These are phyloP conservation scores for Coemansia sp. DNA, from an alignment of 192 early-diverging fungal species.

Conservation along the genomic window DNA sequence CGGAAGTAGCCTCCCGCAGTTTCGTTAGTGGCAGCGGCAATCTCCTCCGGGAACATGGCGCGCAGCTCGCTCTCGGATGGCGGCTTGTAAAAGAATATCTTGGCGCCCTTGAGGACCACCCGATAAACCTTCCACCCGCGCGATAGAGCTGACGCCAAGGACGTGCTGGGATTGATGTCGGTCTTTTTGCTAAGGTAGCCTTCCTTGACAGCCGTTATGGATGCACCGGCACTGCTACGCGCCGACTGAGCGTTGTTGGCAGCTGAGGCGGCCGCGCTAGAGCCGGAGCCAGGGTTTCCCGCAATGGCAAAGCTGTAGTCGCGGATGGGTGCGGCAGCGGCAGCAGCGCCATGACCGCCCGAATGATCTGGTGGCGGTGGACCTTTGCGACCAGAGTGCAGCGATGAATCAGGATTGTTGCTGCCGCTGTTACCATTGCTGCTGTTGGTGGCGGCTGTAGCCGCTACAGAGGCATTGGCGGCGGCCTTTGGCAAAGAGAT, in stretches of 20 bases:
- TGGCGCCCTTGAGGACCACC: constrained; percentile 71
- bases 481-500: constrained; percentile 11
- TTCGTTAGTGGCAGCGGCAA: constrained; percentile 52
- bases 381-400: constrained; percentile 32
- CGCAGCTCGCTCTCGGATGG: constrained; percentile 61
- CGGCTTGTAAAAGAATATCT: constrained; percentile 76
- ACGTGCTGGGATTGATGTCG: constrained; percentile 65
- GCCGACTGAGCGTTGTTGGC: constrained; percentile 28
- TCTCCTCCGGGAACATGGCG: constrained; percentile 59
- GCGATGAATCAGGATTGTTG: not conserved
- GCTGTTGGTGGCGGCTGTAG: not conserved
- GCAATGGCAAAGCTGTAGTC: constrained; percentile 58
- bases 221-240: constrained; percentile 44
- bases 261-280: not conserved
- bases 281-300: constrained; percentile 16
- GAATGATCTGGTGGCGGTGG: constrained; percentile 26
- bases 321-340: constrained; percentile 23
- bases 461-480: not conserved
- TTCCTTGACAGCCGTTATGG: constrained; percentile 52
- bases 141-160: constrained; percentile 59
- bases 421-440: not conserved
- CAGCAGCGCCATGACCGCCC: constrained; percentile 1
- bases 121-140: constrained; percentile 81
- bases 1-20: constrained; percentile 51
- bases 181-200: constrained; percentile 78